Evolutionary conservation across 176 grass and related monocot species (phyloP).

Genomic region (Carex scoparia): DNA sequence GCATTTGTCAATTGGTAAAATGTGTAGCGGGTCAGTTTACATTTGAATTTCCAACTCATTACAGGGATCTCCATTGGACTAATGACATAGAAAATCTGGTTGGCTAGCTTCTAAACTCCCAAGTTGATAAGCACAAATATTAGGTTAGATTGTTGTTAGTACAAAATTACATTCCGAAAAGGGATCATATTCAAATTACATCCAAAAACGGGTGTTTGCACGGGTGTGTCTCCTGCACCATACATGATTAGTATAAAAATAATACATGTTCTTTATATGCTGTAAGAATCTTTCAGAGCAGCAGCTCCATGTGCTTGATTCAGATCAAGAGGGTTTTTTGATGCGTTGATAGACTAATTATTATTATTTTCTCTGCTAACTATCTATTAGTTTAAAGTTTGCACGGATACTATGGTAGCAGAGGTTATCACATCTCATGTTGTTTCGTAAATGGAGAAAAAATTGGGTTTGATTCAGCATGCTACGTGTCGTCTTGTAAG

Average conservation of each 20-base stretch:
- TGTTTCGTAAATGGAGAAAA: background rate
- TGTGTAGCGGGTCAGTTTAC: background rate
- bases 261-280: background rate
- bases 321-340: background rate
- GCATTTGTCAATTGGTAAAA: background rate
- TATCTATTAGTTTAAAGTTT: background rate
- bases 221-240: slow-evolving; percentile 18
- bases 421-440: background rate
- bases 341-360: background rate
- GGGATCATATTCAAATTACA: slow-evolving; percentile 6
- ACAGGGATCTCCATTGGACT: background rate
- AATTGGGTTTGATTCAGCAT: background rate
- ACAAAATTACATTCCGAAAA: slow-evolving; percentile 21
- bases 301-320: slow-evolving; percentile 12
- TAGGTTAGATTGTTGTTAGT: slow-evolving; percentile 8
- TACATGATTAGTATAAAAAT: background rate
- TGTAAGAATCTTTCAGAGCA: slow-evolving; percentile 27
- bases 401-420: background rate
- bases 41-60: background rate
- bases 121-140: slow-evolving; percentile 24
- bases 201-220: slow-evolving; percentile 6
- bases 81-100: background rate
- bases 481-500: slow-evolving; percentile 9
- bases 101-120: background rate
- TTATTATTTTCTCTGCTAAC: background rate